These are phyloP conservation scores for Medicago truncatula DNA, from an alignment of 306 rosid species.

Conservation along the genomic window DNA sequence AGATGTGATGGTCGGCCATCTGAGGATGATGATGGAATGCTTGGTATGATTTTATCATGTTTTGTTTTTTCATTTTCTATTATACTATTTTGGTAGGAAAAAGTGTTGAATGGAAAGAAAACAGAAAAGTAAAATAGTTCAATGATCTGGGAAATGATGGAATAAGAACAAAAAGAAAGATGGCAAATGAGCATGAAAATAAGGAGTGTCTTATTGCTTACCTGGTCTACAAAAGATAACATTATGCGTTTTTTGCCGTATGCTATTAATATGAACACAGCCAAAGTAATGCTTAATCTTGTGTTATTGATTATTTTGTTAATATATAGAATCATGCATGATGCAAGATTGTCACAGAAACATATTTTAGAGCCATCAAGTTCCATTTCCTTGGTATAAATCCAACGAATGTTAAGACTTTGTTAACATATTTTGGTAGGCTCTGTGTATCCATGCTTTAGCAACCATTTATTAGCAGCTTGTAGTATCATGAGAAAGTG, in stretches of 20 bases:
- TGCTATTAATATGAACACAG: slow-evolving; percentile 16
- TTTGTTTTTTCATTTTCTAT: slow-evolving; percentile 38
- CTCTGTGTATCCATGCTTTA: slow-evolving; percentile 12
- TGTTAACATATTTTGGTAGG: not conserved
- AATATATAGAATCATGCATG: not conserved
- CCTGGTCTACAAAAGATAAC: slow-evolving; percentile 9
- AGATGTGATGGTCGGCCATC: slow-evolving; percentile 89
- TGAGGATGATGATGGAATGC: slow-evolving; percentile 74
- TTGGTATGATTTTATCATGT: slow-evolving; percentile 62
- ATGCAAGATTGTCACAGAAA: not conserved
- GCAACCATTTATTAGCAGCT: slow-evolving; percentile 11
- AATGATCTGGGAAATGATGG: slow-evolving; percentile 7
- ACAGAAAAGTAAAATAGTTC: slow-evolving; percentile 1
- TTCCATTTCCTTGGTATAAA: slow-evolving; percentile 10
- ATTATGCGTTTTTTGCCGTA: not conserved
- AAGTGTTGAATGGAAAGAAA: slow-evolving; percentile 22
- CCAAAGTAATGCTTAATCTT: slow-evolving; percentile 30
- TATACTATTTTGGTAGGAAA: slow-evolving; percentile 15
- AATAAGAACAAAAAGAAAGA: slow-evolving; percentile 7
- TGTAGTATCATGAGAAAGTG: slow-evolving; percentile 6
- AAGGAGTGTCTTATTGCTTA: slow-evolving; percentile 8
- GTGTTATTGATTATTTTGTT: not conserved
- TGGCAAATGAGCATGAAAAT: slow-evolving; percentile 1
- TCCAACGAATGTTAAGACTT: slow-evolving; percentile 3
- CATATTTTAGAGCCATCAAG: slow-evolving; percentile 1